Conservation (phyloP, 352 stramenopile genomes). For the Elongisporangium anandrum region DNA sequence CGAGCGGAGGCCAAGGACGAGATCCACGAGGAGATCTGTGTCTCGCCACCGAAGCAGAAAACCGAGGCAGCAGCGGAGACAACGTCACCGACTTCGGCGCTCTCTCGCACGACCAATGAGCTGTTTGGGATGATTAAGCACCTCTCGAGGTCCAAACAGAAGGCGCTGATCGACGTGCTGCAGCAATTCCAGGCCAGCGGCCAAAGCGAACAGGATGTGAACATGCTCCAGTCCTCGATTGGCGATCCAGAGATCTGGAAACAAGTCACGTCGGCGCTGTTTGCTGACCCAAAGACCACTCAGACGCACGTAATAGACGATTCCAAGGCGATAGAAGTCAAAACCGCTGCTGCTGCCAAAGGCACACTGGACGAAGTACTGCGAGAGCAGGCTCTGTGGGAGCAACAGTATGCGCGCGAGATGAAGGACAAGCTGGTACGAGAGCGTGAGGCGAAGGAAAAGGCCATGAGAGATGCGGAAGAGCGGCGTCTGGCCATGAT, state of each 20-base stretch:
- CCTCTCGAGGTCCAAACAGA: slow-evolving; percentile 64
- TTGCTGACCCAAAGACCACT: slow-evolving; percentile 4
- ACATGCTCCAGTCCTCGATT: slow-evolving; percentile 53
- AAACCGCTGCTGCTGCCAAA: neutral
- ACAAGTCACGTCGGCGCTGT: slow-evolving; percentile 43
- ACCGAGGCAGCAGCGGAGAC: neutral
- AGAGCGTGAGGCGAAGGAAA: slow-evolving; percentile 53
- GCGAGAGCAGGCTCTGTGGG: slow-evolving; percentile 54
- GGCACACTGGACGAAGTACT: slow-evolving; percentile 34
- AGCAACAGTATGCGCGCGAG: slow-evolving; percentile 54
- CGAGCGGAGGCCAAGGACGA: slow-evolving; percentile 10
- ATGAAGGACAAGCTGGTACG: slow-evolving; percentile 34
- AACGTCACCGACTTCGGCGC: neutral
- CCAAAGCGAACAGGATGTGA: slow-evolving; percentile 44
- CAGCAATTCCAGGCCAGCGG: slow-evolving; percentile 58
- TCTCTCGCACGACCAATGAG: slow-evolving; percentile 53
- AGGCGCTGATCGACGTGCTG: slow-evolving; percentile 49
- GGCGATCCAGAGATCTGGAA: slow-evolving; percentile 74
- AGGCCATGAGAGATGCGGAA: slow-evolving; percentile 43
- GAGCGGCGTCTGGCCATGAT: slow-evolving; percentile 46
- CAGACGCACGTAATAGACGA: neutral
- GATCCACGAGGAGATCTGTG: slow-evolving; percentile 19
- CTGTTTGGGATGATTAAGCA: slow-evolving; percentile 66
- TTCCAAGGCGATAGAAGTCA: neutral
- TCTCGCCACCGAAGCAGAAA: neutral